A percentile compares a stretch with the other conserved stretches of the same genome.
Evolutionary conservation across 75 land plant species (phyloP).

Genomic region (Adiantum capillusveneris): DNA sequence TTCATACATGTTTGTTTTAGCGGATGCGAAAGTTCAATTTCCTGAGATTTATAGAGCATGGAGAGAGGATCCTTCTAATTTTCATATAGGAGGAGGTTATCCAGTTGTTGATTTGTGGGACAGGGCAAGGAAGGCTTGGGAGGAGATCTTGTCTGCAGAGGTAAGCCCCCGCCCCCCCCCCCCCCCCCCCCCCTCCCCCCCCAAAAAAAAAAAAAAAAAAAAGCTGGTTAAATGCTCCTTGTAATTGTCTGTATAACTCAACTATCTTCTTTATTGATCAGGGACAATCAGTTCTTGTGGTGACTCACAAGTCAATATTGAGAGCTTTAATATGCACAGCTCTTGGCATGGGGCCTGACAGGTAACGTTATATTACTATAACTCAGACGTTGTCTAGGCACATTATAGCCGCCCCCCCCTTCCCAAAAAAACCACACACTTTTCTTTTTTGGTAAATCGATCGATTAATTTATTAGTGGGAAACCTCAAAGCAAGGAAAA

Average conservation of each 20-base stretch:
- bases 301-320: conserved; percentile 74
- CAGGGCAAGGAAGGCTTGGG: conserved; percentile 44
- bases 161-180: conserved; percentile 24
- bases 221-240: background rate
- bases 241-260: background rate
- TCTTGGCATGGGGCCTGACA: conserved; percentile 70
- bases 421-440: no score
- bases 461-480: no score
- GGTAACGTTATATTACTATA: no score
- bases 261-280: conserved; percentile 8
- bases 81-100: conserved; percentile 58
- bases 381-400: no score
- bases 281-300: conserved; percentile 68
- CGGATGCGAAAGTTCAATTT: conserved; percentile 56
- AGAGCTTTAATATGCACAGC: conserved; percentile 81
- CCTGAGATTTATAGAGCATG: conserved; percentile 52
- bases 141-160: conserved; percentile 49
- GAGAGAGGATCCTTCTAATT: conserved; percentile 78
- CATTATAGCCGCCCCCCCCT: no score
- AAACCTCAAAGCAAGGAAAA: no score
- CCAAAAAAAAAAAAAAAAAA: background rate
- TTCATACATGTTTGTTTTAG: conserved; percentile 29
- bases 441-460: no score
- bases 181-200: no score
- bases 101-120: conserved; percentile 61